phyloP scores from a whole-genome alignment of 202 grass and related monocot species.

The Saccharum hybrid region DNA sequence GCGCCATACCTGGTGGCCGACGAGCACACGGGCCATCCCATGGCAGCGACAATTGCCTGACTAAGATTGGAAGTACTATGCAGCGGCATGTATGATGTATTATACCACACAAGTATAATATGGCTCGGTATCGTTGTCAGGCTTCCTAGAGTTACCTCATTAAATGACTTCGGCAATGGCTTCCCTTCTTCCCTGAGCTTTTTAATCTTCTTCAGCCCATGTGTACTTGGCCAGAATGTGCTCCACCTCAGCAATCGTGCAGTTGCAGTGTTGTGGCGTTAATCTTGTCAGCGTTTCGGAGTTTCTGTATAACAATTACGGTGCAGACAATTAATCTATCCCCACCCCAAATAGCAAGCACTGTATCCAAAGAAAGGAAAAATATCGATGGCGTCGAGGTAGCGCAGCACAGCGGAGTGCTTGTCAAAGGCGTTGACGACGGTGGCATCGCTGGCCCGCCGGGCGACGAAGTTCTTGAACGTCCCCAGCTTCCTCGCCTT shows the following conservation, averaged over 20 bases:
- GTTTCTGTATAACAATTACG: too few species aligned
- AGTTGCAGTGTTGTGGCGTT: too few species aligned
- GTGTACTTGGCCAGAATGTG: conserved; percentile 88
- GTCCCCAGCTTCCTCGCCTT: conserved; percentile 65
- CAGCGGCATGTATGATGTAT: too few species aligned
- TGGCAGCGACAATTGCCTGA: too few species aligned
- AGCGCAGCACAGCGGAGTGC: conserved; percentile 76
- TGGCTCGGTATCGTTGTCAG: neutral
- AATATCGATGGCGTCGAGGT: conserved; percentile 64
- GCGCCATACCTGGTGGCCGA: too few species aligned
- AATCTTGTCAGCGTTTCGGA: too few species aligned
- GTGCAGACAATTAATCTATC: too few species aligned
- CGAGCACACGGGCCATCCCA: too few species aligned
- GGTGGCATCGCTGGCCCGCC: conserved; percentile 66
- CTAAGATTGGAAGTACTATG: too few species aligned
- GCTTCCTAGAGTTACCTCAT: conserved; percentile 43
- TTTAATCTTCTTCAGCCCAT: conserved; percentile 76
- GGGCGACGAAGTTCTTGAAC: conserved; percentile 78
- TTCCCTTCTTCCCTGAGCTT: conserved; percentile 91
- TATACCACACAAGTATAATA: conserved; percentile 3
- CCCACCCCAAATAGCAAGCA: too few species aligned
- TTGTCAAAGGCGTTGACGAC: conserved; percentile 66
- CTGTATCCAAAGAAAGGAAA: neutral
- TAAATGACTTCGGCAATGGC: conserved; percentile 75
- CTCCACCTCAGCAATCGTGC: conserved; percentile 91